These are phyloP conservation scores for Ulota crispa DNA, from an alignment of 225 moss, liverwort and hornwort species.

Conservation along the genomic window DNA sequence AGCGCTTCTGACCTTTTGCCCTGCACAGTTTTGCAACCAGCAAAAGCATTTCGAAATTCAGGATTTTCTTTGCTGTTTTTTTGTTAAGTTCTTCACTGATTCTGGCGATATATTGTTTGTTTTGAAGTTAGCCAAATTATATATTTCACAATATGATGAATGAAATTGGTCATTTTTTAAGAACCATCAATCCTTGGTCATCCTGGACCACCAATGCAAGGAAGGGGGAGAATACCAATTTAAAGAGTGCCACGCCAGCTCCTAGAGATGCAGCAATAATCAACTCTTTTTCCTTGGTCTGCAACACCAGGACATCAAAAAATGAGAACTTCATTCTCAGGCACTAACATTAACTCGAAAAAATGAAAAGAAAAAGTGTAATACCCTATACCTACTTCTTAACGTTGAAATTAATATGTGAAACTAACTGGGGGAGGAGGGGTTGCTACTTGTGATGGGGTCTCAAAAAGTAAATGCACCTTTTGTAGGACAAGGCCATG, in stretches of 20 bases:
- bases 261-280: slow-evolving; percentile 59
- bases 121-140: background rate
- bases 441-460: background rate
- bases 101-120: background rate
- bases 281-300: slow-evolving; percentile 52
- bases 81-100: background rate
- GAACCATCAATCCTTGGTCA: background rate
- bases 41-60: too few relatives aligned
- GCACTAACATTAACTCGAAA: background rate
- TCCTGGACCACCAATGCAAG: background rate
- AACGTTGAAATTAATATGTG: background rate
- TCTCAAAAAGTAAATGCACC: slow-evolving; percentile 41
- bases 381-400: background rate
- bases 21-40: slow-evolving; percentile 26
- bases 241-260: slow-evolving; percentile 64
- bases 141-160: background rate
- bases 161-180: background rate
- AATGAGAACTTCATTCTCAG: background rate
- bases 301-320: slow-evolving; percentile 24
- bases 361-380: too few relatives aligned
- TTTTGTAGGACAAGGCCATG: slow-evolving; percentile 74
- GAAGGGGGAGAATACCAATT: slow-evolving; percentile 35
- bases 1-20: slow-evolving; percentile 76
- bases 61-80: background rate
- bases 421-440: background rate